Conservation (phyloP, 352 stramenopile species). For the Phytophthora boehmeriae region DNA sequence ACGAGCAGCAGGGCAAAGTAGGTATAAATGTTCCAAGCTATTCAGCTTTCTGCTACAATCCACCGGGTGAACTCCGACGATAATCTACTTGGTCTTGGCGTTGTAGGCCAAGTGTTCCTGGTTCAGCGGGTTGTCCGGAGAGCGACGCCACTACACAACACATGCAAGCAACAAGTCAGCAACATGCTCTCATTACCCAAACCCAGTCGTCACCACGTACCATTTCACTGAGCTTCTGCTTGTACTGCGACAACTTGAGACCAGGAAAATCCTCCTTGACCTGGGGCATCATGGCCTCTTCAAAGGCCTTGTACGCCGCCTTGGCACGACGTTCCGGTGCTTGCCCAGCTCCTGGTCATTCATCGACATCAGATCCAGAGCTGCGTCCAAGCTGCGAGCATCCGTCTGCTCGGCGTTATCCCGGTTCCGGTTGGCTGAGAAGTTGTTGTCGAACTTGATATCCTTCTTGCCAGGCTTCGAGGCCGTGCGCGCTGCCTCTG, state of each 20-base stretch:
- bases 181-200: slow-evolving; percentile 3
- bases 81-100: slow-evolving; percentile 61
- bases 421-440: slow-evolving; percentile 69
- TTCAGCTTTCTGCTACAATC: background rate
- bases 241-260: slow-evolving; percentile 86
- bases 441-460: slow-evolving; percentile 69
- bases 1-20: background rate
- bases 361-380: slow-evolving; percentile 60
- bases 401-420: slow-evolving; percentile 43
- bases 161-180: slow-evolving; percentile 14
- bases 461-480: slow-evolving; percentile 55
- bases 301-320: slow-evolving; percentile 82
- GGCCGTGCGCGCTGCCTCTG: slow-evolving; percentile 38
- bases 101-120: slow-evolving; percentile 80
- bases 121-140: slow-evolving; percentile 81
- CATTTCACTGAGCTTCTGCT: slow-evolving; percentile 78
- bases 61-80: background rate
- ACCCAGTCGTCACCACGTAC: slow-evolving; percentile 23
- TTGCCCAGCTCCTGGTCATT: slow-evolving; percentile 57
- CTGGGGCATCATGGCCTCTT: slow-evolving; percentile 74
- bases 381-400: slow-evolving; percentile 68
- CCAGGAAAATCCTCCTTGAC: slow-evolving; percentile 73
- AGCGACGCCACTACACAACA: slow-evolving; percentile 67
- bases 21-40: background rate
- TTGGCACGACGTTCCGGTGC: slow-evolving; percentile 74